Evolutionary conservation across 73 alveolate species (phyloP), one percentile per base, ranked within the genome.

Genomic region (Tetrahymena thermophila): DNA sequence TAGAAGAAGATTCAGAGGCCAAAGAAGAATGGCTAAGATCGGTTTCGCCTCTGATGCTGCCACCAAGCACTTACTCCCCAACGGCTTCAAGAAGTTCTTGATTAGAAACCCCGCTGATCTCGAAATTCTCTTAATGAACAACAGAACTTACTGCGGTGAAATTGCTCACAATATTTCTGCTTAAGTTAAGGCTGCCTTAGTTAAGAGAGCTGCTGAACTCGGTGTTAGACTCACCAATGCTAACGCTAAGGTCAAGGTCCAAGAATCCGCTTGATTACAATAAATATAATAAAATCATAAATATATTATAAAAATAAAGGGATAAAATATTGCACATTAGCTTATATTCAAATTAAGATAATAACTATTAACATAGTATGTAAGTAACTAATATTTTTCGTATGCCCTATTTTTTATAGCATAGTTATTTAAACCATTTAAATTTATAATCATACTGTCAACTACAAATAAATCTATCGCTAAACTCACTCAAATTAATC

Each of bases 1-100:
- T 98, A 98, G 99, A 97, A 98, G 99, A 96, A 97, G 99, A 96
- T 99, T 97, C 99, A 99, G 99, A 98, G 99, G 99, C 94, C 96
- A 97, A 96, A 96, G 97, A 96, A 98, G 97, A 85, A 93, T 96
- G 97, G 99, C 99, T 58, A 98, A 97, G 97, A 98, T 99, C 94
- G 99, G 99, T 93, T 98, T 97, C 95, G 99, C 99, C 85, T 96
- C 99, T 94, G 98, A 98, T 98, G 98, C 98, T 96, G 98, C 97
- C 98, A 99, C 99, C 43, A 95, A 94, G 97, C 94, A 97, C 97
- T 97, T 98, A 94, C 97, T 98, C 89, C 98, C 98, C 96, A 95
- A 98, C 93, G 99, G 99, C 85, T 97, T 99, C 99, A 98, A 98
- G 97, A 98, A 98, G 97, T 99, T 99, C 97, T 94, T 97, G 85